Base-by-base conservation (phyloP, 2,329 filamentous ascomycete genomes). In the Sporothrix pallida region DNA sequence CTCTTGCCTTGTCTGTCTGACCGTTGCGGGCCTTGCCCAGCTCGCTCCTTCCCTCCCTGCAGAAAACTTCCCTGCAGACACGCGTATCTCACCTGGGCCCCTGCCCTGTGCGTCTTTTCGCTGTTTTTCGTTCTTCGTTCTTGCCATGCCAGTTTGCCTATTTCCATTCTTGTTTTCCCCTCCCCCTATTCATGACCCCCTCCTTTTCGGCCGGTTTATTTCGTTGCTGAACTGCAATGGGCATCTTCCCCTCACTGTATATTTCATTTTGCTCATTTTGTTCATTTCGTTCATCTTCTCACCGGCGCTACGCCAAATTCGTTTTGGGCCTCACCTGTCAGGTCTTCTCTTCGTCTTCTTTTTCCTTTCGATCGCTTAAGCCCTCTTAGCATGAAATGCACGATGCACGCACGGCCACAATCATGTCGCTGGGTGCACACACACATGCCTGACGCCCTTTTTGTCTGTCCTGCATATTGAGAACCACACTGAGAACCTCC, bases 401-500 rank as follows among this genome's bases (percentile, higher is more conserved):
- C 71, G 9, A 72, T 68, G 71, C 50, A 60, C 71, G 71, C 71
- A 72, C 71, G 71, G 71, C 50, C 71, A 46, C n/a, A 58, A 13
- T 46, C 62, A 56, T 67, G 48, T 58, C 50, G 42, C 70, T 50
- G 2, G 23, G 26, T 52, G 31, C 44, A 65, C 56, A 23, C 46
- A 44, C 58, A 65, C 23, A 52, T 52, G 37, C 69, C n/a, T 62
- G 6, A 26, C 31, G 23, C 56, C 13, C 69, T 23, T 37, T 44
- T 44, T 31, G 50, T n/a, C 52, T 12, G 31, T 46, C n/a, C 50
- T 70, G 26, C 50, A 54, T 70, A 58, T 12, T 20, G 9, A 7
- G 12, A n/a, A 56, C 52, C 20, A 56, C 8, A 17, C 12, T 20
- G 31, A 56, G 20, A 56, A 56, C n/a, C 2, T 56, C 37, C 56